Evolutionary conservation across 768 basidiomycete species (phyloP).

Genomic region (Mycena indigotica): DNA sequence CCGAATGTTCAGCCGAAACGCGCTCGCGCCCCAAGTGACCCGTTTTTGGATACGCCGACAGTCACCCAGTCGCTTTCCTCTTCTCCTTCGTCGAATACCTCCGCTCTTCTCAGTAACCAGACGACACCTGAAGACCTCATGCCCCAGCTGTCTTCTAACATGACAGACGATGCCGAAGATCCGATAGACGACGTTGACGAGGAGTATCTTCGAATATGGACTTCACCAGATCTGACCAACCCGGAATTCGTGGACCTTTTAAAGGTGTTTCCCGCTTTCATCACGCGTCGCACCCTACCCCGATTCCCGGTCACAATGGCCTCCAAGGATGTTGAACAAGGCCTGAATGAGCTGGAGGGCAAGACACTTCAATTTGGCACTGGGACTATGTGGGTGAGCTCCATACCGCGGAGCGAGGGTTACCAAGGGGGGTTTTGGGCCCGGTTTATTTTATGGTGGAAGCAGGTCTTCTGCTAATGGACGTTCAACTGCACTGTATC

Average conservation of each 20-base stretch:
- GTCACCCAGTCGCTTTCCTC: slow-evolving; percentile 58
- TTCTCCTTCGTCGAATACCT: slow-evolving; percentile 50
- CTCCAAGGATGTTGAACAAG: slow-evolving; percentile 67
- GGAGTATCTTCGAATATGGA: slow-evolving; percentile 75
- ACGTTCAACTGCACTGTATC: slow-evolving; percentile 3
- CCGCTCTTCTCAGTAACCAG: slow-evolving; percentile 24
- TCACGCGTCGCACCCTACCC: slow-evolving; percentile 68
- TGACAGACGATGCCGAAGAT: slow-evolving; percentile 23
- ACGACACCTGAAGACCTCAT: slow-evolving; percentile 5
- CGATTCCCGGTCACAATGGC: slow-evolving; percentile 56
- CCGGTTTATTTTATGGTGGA: slow-evolving; percentile 78
- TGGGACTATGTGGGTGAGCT: slow-evolving; percentile 80
- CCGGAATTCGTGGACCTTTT: slow-evolving; percentile 71
- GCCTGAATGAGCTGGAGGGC: slow-evolving; percentile 57
- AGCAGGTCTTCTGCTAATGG: slow-evolving; percentile 69
- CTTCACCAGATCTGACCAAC: slow-evolving; percentile 75
- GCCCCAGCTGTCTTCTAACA: slow-evolving; percentile 6
- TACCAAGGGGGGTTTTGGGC: slow-evolving; percentile 84
- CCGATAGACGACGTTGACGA: slow-evolving; percentile 37
- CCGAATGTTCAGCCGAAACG: slow-evolving; percentile 59
- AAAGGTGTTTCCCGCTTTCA: slow-evolving; percentile 75
- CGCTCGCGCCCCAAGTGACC: slow-evolving; percentile 74
- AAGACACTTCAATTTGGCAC: slow-evolving; percentile 74
- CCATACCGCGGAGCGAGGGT: slow-evolving; percentile 57
- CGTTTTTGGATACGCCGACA: slow-evolving; percentile 73